These are phyloP conservation scores for Eudorina sp. DNA, from an alignment of 139 green algal genomes.

Conservation along the genomic window DNA sequence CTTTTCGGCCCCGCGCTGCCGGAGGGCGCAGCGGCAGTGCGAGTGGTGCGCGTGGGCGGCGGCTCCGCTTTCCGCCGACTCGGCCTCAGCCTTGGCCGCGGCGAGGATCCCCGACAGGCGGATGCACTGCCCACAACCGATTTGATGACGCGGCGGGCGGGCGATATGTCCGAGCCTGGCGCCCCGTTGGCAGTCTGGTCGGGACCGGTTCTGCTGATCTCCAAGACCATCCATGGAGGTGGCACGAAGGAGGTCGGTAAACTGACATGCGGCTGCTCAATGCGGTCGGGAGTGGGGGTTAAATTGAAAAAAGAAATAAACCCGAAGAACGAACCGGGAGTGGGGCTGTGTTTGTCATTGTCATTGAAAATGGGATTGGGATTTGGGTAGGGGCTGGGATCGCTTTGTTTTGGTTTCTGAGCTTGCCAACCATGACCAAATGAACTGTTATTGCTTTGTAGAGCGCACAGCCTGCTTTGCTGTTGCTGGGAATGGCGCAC, in stretches of 20 bases:
- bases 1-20: conserved; percentile 23
- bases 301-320: background rate
- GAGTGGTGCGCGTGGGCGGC: conserved; percentile 35
- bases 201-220: background rate
- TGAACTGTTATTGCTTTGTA: no score
- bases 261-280: background rate
- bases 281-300: no score
- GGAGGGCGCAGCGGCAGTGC: background rate
- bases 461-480: no score
- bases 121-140: background rate
- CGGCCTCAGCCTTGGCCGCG: background rate
- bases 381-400: no score
- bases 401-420: no score
- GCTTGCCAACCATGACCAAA: no score
- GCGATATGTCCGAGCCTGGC: no score
- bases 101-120: background rate
- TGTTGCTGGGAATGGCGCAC: no score
- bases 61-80: conserved; percentile 31
- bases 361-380: no score
- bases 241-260: background rate
- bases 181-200: background rate
- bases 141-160: background rate
- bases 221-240: conserved; percentile 31
- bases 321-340: no score
- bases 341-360: no score